Conservation (phyloP, 2,329 filamentous ascomycete species). For the Metarhizium humberi region DNA sequence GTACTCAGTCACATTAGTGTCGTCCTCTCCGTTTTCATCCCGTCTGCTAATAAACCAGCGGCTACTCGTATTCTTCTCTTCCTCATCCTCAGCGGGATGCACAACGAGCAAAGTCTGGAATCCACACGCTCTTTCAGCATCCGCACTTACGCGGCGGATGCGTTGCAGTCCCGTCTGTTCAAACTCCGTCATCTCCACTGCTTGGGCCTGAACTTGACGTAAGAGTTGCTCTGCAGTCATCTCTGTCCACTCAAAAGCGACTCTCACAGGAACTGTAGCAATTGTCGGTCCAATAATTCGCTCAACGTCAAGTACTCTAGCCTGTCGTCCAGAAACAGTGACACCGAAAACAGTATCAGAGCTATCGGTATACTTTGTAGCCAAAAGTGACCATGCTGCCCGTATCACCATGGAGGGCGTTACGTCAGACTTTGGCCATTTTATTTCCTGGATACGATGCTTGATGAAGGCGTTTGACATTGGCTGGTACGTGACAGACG, state of each 20-base stretch:
- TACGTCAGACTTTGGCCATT: constrained; percentile 1
- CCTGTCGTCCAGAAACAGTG: constrained; percentile 15
- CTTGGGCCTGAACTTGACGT: constrained; percentile 15
- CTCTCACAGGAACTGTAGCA: constrained; percentile 16
- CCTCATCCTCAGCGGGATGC: constrained; percentile 7
- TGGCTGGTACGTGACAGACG: constrained; percentile 2
- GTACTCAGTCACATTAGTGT: constrained; percentile 4
- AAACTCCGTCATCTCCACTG: constrained; percentile 6
- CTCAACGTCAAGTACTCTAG: constrained; percentile 13
- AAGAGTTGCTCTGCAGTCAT: constrained; percentile 29
- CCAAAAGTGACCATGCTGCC: constrained; percentile 20
- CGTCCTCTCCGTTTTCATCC: constrained; percentile 1
- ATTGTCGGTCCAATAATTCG: constrained; percentile 17
- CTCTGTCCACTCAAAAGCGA: constrained; percentile 17
- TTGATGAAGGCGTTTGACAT: constrained; percentile 1
- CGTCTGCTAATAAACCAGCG: not conserved
- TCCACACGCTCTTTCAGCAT: constrained; percentile 2
- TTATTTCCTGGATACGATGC: constrained; percentile 1
- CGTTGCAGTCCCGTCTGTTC: constrained; percentile 11
- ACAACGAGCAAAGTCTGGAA: constrained; percentile 11
- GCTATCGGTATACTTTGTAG: constrained; percentile 22
- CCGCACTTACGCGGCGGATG: constrained; percentile 7
- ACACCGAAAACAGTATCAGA: constrained; percentile 20
- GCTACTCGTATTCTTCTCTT: not conserved
- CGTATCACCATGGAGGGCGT: constrained; percentile 12